A percentile compares a stretch with the other conserved stretches of the same genome.
These are phyloP conservation scores for Trichosporon sp. DNA, from an alignment of 1,284 basidiomycete species.

Conservation along the genomic window DNA sequence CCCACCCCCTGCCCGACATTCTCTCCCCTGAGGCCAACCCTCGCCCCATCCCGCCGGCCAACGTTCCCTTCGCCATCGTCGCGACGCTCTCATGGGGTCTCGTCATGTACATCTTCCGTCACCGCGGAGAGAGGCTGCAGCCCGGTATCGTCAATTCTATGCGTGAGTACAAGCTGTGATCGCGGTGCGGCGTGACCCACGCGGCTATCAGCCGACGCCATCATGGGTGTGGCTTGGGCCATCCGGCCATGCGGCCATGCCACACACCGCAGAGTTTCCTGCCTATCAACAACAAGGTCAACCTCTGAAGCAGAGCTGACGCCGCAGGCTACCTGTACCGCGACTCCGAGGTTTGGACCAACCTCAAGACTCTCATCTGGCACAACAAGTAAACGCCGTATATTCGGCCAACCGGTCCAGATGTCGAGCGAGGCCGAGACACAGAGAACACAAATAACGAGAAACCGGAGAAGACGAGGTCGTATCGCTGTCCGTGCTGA, in stretches of 20 bases:
- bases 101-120: slow-evolving; percentile 95
- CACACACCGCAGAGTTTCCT: not conserved
- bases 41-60: slow-evolving; percentile 71
- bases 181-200: not conserved
- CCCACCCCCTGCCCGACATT: slow-evolving; percentile 38
- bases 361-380: slow-evolving; percentile 66
- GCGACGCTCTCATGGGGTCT: slow-evolving; percentile 88
- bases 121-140: slow-evolving; percentile 80
- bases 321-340: slow-evolving; percentile 61
- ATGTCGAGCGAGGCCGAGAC: not conserved
- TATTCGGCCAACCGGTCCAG: not conserved
- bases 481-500: not conserved
- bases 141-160: slow-evolving; percentile 70
- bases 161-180: slow-evolving; percentile 38
- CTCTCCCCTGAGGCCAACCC: slow-evolving; percentile 41
- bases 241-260: slow-evolving; percentile 49
- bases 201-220: not conserved
- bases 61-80: slow-evolving; percentile 76
- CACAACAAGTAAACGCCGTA: slow-evolving; percentile 58
- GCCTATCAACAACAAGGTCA: not conserved
- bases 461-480: not conserved
- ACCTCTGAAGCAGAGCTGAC: not conserved
- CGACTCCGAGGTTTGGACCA: slow-evolving; percentile 69
- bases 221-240: not conserved
- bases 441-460: not conserved